A percentile compares a stretch with the other conserved stretches of the same genome.
Conservation (phyloP, 2,329 filamentous ascomycete genomes). For the Alternaria longipes region DNA sequence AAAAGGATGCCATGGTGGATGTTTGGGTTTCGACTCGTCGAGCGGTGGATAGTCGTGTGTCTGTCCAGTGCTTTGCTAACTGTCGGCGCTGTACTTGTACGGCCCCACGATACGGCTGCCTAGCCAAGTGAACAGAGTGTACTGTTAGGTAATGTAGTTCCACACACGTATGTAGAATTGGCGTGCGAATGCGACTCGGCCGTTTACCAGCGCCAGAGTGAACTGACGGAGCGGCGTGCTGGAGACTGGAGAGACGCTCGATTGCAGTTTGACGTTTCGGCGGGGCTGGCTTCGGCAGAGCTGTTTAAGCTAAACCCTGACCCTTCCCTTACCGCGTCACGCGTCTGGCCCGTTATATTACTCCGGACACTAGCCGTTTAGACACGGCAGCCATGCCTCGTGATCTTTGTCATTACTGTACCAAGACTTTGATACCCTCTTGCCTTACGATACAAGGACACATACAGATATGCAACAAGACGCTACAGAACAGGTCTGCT, state of each 20-base stretch:
- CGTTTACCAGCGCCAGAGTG: constrained; percentile 27
- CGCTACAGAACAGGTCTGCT: background rate
- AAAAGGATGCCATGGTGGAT: constrained; percentile 58
- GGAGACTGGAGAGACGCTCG: constrained; percentile 17
- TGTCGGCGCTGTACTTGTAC: constrained; percentile 17
- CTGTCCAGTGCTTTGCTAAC: constrained; percentile 15
- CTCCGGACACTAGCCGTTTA: constrained; percentile 14
- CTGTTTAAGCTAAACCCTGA: constrained; percentile 13
- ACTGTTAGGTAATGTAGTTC: constrained; percentile 14
- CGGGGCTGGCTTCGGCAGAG: constrained; percentile 28
- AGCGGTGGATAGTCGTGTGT: background rate
- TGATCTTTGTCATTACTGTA: background rate
- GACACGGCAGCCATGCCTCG: constrained; percentile 4
- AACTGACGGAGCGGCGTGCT: constrained; percentile 22
- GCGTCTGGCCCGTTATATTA: constrained; percentile 25
- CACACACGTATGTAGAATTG: constrained; percentile 12
- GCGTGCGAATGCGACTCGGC: constrained; percentile 19
- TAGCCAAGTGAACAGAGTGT: constrained; percentile 30
- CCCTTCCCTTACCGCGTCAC: constrained; percentile 21
- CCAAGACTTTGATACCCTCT: background rate
- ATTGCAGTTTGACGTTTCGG: constrained; percentile 26
- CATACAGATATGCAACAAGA: background rate
- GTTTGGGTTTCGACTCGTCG: background rate
- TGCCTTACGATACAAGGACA: background rate
- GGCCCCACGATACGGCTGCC: constrained; percentile 34